Percentiles rank a stretch among this genome's conserved stretches.
Evolutionary conservation across 1,284 basidiomycete genomes (phyloP).

Genomic region (Hemileccinum hortonii): DNA sequence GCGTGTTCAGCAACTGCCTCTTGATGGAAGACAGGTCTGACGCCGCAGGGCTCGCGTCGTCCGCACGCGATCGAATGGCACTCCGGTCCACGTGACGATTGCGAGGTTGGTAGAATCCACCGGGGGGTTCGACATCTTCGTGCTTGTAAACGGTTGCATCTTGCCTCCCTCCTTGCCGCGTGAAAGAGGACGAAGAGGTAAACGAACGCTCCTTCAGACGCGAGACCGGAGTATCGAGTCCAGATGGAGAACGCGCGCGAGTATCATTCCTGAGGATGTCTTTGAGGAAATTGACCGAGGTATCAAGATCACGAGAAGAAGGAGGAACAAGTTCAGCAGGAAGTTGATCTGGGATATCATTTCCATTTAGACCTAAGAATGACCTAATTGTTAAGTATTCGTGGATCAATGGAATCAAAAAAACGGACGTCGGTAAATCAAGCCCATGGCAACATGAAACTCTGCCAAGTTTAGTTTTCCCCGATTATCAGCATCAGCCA

Average conservation of each 20-base stretch:
- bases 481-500: slow-evolving; percentile 87
- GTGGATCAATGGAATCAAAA: neutral
- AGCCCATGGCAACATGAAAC: slow-evolving; percentile 98
- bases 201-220: slow-evolving; percentile 73
- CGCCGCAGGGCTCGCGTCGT: slow-evolving; percentile 66
- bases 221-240: slow-evolving; percentile 52
- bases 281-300: slow-evolving; percentile 89
- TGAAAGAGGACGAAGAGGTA: slow-evolving; percentile 51
- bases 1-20: slow-evolving; percentile 80
- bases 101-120: slow-evolving; percentile 80
- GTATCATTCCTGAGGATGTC: slow-evolving; percentile 88
- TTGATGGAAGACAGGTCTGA: slow-evolving; percentile 70
- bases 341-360: slow-evolving; percentile 83
- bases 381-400: neutral
- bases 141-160: slow-evolving; percentile 96
- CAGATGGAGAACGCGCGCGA: slow-evolving; percentile 56
- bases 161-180: slow-evolving; percentile 54
- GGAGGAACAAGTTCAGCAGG: slow-evolving; percentile 92
- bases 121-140: slow-evolving; percentile 59
- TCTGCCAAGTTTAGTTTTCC: slow-evolving; percentile 94
- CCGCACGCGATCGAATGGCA: slow-evolving; percentile 73
- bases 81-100: slow-evolving; percentile 88
- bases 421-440: slow-evolving; percentile 89
- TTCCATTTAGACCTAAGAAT: slow-evolving; percentile 81
- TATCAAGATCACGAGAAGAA: slow-evolving; percentile 88